These are phyloP conservation scores for Helenozyma baotianmanensis DNA, from an alignment of 805 yeast genomes.

Conservation along the genomic window DNA sequence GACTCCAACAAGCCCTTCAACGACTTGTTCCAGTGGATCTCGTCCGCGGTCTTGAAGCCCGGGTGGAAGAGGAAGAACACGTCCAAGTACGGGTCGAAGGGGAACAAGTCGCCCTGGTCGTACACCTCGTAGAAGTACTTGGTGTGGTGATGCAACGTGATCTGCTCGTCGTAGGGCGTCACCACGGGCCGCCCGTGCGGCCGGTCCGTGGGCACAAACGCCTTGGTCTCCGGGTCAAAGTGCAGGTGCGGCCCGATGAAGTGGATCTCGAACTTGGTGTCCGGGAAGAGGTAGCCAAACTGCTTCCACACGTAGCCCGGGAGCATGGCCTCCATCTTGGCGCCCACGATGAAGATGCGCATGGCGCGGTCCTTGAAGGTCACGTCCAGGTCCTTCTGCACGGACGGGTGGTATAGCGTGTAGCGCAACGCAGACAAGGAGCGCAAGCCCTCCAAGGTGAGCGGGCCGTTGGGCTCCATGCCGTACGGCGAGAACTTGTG, in stretches of 20 bases:
- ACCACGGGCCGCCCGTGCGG: constrained; percentile 59
- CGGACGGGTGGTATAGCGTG: constrained; percentile 68
- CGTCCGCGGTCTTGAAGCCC: constrained; percentile 80
- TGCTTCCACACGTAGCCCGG: constrained; percentile 97
- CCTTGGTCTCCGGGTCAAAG: constrained; percentile 64
- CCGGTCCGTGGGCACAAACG: constrained; percentile 50
- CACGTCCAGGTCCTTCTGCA: constrained; percentile 44
- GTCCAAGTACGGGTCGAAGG: constrained; percentile 95
- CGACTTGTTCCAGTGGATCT: constrained; percentile 78
- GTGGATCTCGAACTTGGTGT: constrained; percentile 76
- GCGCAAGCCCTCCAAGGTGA: constrained; percentile 88
- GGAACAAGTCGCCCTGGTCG: constrained; percentile 91
- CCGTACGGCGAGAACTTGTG: constrained; percentile 85
- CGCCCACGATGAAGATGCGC: constrained; percentile 84
- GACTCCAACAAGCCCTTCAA: constrained; percentile 85
- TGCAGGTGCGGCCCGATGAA: constrained; percentile 92
- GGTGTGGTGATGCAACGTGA: constrained; percentile 79
- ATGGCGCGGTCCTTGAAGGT: constrained; percentile 79
- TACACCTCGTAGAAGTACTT: constrained; percentile 88
- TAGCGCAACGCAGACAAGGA: constrained; percentile 90
- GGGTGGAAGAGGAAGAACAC: constrained; percentile 94
- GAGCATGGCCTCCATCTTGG: constrained; percentile 87
- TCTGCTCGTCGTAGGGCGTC: constrained; percentile 66
- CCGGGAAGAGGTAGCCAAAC: constrained; percentile 79
- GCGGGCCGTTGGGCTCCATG: constrained; percentile 77